phyloP scores from a whole-genome alignment of 176 grass and related monocot species.

The Phragmites australis region DNA sequence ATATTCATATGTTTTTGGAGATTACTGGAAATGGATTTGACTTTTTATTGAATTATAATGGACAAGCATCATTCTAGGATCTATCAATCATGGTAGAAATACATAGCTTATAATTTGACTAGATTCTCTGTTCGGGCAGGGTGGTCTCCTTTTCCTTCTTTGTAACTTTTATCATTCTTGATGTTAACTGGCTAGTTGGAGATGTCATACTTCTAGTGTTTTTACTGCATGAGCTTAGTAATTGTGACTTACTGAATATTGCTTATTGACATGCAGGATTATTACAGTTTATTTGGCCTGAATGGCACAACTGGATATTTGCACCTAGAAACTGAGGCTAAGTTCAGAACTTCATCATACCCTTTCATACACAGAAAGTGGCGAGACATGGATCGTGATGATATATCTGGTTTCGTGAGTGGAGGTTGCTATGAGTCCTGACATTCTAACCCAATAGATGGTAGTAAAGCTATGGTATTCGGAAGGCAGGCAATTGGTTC shows the following conservation, averaged over 20 bases:
- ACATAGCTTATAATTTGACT: not conserved
- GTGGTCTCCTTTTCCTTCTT: slow-evolving; percentile 22
- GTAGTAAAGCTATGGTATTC: slow-evolving; percentile 49
- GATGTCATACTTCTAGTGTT: slow-evolving; percentile 2
- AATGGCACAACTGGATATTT: slow-evolving; percentile 24
- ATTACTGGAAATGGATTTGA: not conserved
- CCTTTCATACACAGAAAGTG: slow-evolving; percentile 56
- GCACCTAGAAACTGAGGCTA: slow-evolving; percentile 43
- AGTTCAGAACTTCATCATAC: slow-evolving; percentile 45
- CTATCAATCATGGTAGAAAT: not conserved
- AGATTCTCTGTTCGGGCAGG: not conserved
- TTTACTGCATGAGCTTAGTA: slow-evolving; percentile 16
- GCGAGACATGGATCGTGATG: slow-evolving; percentile 76
- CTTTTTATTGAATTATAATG: slow-evolving; percentile 5
- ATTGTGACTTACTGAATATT: slow-evolving; percentile 34
- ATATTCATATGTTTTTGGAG: not conserved
- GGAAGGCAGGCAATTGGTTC: slow-evolving; percentile 63
- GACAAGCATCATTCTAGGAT: not conserved
- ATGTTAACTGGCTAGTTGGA: slow-evolving; percentile 6
- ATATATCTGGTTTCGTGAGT: slow-evolving; percentile 86
- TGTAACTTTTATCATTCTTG: not conserved
- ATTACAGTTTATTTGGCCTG: slow-evolving; percentile 23
- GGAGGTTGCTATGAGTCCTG: slow-evolving; percentile 66
- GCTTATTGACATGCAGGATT: slow-evolving; percentile 37
- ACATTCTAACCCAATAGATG: slow-evolving; percentile 52